These are phyloP conservation scores for Debaryomycetaceae sp. DNA, from an alignment of 1,139 yeast genomes.

Conservation along the genomic window DNA sequence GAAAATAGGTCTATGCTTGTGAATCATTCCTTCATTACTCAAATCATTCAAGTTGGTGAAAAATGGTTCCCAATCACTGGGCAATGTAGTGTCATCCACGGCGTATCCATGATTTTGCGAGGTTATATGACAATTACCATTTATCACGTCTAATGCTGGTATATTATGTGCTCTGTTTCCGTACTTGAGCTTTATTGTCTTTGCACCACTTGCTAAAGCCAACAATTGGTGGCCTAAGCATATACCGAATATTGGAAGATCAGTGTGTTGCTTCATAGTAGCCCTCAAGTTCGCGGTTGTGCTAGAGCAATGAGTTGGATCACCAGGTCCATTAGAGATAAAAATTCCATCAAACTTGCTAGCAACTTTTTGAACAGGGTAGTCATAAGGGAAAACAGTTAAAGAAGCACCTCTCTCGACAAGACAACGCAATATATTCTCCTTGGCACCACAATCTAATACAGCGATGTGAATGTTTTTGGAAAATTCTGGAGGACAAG, in stretches of 20 bases:
- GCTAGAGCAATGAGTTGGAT: conserved; percentile 86
- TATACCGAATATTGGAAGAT: conserved; percentile 92
- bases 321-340: conserved; percentile 97
- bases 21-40: conserved; percentile 97
- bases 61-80: conserved; percentile 75
- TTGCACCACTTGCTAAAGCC: conserved; percentile 92
- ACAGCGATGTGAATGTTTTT: conserved; percentile 80
- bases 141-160: conserved; percentile 85
- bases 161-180: conserved; percentile 99
- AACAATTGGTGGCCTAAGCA: conserved; percentile 95
- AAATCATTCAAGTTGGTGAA: conserved; percentile 92
- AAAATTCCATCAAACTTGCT: conserved; percentile 91
- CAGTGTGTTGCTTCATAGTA: conserved; percentile 58
- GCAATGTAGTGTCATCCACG: conserved; percentile 77
- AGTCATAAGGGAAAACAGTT: conserved; percentile 94
- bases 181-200: conserved; percentile 86
- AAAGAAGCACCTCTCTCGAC: conserved; percentile 94
- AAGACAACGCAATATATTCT: conserved; percentile 88
- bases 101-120: conserved; percentile 99
- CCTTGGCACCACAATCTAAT: conserved; percentile 97
- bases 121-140: conserved; percentile 94
- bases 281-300: conserved; percentile 74
- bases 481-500: conserved; percentile 57
- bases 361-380: conserved; percentile 88
- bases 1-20: conserved; percentile 78